phyloP scores from a whole-genome alignment of 768 basidiomycete genomes.

The Collybia sordida region DNA sequence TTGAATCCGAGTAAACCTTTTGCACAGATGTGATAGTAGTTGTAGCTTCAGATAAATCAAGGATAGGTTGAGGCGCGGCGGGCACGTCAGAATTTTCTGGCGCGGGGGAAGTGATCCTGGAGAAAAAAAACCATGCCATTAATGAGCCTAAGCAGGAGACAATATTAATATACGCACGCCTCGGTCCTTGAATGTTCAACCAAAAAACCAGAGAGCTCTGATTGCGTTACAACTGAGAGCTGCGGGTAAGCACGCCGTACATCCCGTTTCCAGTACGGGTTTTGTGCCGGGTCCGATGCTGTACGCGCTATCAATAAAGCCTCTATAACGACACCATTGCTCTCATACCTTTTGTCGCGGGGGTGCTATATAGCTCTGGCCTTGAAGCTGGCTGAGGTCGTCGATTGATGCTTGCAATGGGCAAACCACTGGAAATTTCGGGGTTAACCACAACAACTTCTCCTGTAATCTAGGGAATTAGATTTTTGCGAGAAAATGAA shows the following conservation, averaged over 20 bases:
- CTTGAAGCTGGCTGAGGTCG: slow-evolving; percentile 89
- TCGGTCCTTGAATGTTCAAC: slow-evolving; percentile 71
- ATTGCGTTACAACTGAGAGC: slow-evolving; percentile 84
- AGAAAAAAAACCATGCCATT: not conserved
- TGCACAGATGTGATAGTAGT: slow-evolving; percentile 54
- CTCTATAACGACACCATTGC: not conserved
- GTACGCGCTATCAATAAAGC: slow-evolving; percentile 2
- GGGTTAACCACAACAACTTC: slow-evolving; percentile 85
- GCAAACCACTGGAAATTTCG: slow-evolving; percentile 88
- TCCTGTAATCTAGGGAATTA: slow-evolving; percentile 43
- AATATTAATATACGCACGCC: slow-evolving; percentile 48
- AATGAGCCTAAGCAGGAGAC: not conserved
- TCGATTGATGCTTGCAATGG: slow-evolving; percentile 68
- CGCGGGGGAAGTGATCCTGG: slow-evolving; percentile 56
- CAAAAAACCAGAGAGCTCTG: slow-evolving; percentile 76
- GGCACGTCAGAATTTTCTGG: slow-evolving; percentile 46
- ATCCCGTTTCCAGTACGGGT: slow-evolving; percentile 96
- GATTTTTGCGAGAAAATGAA: slow-evolving; percentile 3
- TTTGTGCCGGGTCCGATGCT: slow-evolving; percentile 87
- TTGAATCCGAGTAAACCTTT: slow-evolving; percentile 60
- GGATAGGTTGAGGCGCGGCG: slow-evolving; percentile 36
- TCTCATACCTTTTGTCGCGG: slow-evolving; percentile 77
- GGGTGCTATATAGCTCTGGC: slow-evolving; percentile 82
- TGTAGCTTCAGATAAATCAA: slow-evolving; percentile 77
- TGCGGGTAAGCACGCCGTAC: slow-evolving; percentile 92